Conservation (phyloP, 176 grass and related monocot genomes). For the Carex littledalei region DNA sequence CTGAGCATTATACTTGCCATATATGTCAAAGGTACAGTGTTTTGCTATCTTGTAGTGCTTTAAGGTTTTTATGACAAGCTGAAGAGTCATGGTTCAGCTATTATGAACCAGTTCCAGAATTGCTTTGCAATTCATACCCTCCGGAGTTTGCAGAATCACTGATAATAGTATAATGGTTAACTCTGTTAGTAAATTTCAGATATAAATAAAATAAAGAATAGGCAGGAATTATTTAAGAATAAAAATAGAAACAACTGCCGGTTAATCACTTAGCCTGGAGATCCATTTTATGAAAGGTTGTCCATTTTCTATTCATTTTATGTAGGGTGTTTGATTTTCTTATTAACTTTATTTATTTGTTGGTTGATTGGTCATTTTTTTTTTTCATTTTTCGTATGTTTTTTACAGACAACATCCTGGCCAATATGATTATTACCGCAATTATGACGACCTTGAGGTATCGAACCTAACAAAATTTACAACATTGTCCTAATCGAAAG, state of each 20-base stretch:
- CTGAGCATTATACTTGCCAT: constrained; percentile 73
- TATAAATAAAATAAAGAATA: not conserved
- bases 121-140: not conserved
- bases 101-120: not conserved
- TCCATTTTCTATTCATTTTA: not conserved
- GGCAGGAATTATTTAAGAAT: not conserved
- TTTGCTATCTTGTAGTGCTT: not conserved
- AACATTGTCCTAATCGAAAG: not conserved
- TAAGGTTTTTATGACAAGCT: not conserved
- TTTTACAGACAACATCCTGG: constrained; percentile 63
- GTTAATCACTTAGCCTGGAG: not conserved
- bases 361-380: not conserved
- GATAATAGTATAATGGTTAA: not conserved
- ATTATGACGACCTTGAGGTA: constrained; percentile 95
- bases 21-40: constrained; percentile 71
- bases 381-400: constrained; percentile 13
- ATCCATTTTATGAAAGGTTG: not conserved
- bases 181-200: not conserved
- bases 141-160: not conserved
- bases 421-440: constrained; percentile 73
- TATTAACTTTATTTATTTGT: not conserved
- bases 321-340: not conserved
- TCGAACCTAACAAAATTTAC: not conserved
- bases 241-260: not conserved
- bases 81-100: not conserved